phyloP scores from a whole-genome alignment of 1,284 basidiomycete species.

The Polyporus tsugae region DNA sequence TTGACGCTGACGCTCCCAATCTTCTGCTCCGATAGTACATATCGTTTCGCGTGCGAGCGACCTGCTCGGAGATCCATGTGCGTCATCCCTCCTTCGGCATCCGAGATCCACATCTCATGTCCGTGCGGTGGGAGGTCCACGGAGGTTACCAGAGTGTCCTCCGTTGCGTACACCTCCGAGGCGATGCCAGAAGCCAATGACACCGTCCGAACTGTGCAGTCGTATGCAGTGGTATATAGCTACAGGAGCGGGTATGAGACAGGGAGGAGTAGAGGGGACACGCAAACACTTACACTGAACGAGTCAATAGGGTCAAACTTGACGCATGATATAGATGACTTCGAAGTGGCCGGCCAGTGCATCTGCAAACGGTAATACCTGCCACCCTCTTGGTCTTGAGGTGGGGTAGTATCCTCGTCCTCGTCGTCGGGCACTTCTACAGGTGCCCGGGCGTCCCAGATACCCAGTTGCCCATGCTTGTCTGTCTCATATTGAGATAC shows the following conservation, averaged over 20 bases:
- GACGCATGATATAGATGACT: slow-evolving; percentile 79
- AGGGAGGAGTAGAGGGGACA: not conserved
- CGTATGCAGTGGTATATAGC: slow-evolving; percentile 83
- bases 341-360: slow-evolving; percentile 82
- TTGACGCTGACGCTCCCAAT: slow-evolving; percentile 82
- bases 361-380: slow-evolving; percentile 81
- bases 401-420: slow-evolving; percentile 56
- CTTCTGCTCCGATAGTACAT: slow-evolving; percentile 72
- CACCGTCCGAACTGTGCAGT: slow-evolving; percentile 75
- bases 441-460: slow-evolving; percentile 82
- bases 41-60: slow-evolving; percentile 63
- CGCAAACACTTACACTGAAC: slow-evolving; percentile 61
- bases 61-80: slow-evolving; percentile 77
- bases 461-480: slow-evolving; percentile 80
- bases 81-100: slow-evolving; percentile 69
- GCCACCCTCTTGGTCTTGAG: slow-evolving; percentile 63
- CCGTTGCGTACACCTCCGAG: slow-evolving; percentile 67
- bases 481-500: slow-evolving; percentile 49
- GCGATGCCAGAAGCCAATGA: slow-evolving; percentile 76
- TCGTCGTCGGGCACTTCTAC: slow-evolving; percentile 68
- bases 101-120: slow-evolving; percentile 83
- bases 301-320: slow-evolving; percentile 78
- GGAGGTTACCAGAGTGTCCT: slow-evolving; percentile 67
- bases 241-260: slow-evolving; percentile 39
- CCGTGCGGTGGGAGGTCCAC: slow-evolving; percentile 73